Evolutionary conservation across 202 grass and related monocot species (phyloP), one percentile per base, ranked within the genome.

Genomic region (Elaeis oleifera): DNA sequence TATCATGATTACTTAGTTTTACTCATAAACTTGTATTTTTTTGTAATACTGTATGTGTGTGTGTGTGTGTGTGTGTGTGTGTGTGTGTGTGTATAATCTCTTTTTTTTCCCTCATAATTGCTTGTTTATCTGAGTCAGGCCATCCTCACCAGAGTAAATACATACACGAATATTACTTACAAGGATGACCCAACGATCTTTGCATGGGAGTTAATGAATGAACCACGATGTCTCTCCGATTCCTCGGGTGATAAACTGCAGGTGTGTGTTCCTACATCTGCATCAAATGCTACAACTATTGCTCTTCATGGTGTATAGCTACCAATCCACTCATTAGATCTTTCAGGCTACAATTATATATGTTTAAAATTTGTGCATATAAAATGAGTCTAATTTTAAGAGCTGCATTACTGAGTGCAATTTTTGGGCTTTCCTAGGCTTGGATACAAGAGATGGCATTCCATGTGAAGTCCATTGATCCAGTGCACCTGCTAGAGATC

Each of bases 391-490:
- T 44, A 44, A 44, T 44, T 8, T 14, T 44, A 44, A 44, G 36
- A 44, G 36, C 36, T 13, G 36, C 36, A 13, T 44, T 44, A 44
- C 9, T 14, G 22, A 18, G 32, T 3, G 6, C 20, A 24, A 19
- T 31, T 29, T 29, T 28, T 18, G 31, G 24, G 53, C 18, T 64
- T 50, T 23, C 60, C 57, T 54, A 83, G 87, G 74, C 48, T 15
- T 90, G 83, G 87, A 80, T 90, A 62, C 72, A 72, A 57, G 87
- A 90, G 72, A 90, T 90, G 87, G 83, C 87, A 50, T 71, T 83
- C 25, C 64, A 83, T n/a, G 79, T 85, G 16, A 90, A 86, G 73
- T 81, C 76, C 29, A 67, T 90, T 31, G 88, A 90, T 48, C 67
- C 73, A 5, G 44, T 49, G 5, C 88, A 90, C 83, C 61, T 90